Evolutionary conservation across 2,329 filamentous ascomycete genomes (phyloP).

Genomic region (Ophiostoma fasciatum): DNA sequence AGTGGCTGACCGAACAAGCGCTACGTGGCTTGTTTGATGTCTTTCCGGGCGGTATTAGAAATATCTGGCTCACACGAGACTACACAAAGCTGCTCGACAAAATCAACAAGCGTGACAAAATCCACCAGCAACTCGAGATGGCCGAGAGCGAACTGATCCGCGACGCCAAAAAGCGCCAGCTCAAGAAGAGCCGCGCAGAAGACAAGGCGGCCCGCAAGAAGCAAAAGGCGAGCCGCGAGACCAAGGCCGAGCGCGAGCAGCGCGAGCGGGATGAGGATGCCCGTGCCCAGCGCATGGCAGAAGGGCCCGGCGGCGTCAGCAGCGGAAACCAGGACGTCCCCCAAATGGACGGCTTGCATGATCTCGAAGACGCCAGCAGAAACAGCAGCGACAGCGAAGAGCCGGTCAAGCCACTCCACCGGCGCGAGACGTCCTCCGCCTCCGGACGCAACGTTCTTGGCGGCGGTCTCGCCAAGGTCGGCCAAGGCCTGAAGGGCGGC

Average conservation of each 20-base stretch:
- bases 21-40: conserved; percentile 81
- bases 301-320: conserved; percentile 31
- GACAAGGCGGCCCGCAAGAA: conserved; percentile 49
- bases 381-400: conserved; percentile 7
- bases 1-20: conserved; percentile 77
- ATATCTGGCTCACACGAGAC: conserved; percentile 93
- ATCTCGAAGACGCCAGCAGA: conserved; percentile 10
- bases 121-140: conserved; percentile 58
- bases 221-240: conserved; percentile 30
- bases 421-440: too few species aligned
- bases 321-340: conserved; percentile 39
- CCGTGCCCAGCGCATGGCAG: conserved; percentile 34
- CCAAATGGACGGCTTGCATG: conserved; percentile 25
- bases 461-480: conserved; percentile 29
- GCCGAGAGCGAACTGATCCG: conserved; percentile 79
- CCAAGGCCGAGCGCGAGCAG: conserved; percentile 33
- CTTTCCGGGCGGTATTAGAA: conserved; percentile 85
- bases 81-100: conserved; percentile 73
- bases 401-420: too few species aligned
- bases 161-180: conserved; percentile 61
- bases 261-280: conserved; percentile 34
- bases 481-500: conserved; percentile 33
- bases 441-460: too few species aligned
- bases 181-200: conserved; percentile 49
- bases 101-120: conserved; percentile 55